Evolutionary conservation across 495 filamentous ascomycete genomes (phyloP).

Genomic region (Podospora pseudopauciseta): DNA sequence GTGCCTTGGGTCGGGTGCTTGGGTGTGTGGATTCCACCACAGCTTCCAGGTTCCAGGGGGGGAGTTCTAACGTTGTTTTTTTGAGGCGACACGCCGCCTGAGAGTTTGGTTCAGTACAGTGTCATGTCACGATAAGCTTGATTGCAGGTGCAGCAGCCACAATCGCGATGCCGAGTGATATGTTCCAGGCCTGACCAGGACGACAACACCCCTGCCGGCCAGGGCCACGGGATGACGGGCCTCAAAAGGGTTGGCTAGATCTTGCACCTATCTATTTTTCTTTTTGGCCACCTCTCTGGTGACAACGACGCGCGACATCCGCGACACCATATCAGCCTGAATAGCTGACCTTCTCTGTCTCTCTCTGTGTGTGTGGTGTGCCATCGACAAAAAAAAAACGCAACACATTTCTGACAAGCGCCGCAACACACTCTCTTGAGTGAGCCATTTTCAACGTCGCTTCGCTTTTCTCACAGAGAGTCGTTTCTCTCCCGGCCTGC

Average conservation of each 20-base stretch:
- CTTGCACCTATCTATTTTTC: neutral
- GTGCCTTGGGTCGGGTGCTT: neutral
- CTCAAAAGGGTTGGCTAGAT: conserved; percentile 11
- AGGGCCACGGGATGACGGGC: conserved; percentile 16
- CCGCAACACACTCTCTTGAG: neutral
- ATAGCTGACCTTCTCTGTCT: neutral
- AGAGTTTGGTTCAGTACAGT: neutral
- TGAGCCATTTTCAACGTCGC: neutral
- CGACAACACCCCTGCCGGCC: neutral
- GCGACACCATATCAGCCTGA: neutral
- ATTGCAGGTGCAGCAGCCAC: neutral
- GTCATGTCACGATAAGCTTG: neutral
- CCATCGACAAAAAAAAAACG: neutral
- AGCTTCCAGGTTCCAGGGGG: neutral
- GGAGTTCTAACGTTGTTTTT: neutral
- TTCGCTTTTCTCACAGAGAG: conserved; percentile 6
- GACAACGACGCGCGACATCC: neutral
- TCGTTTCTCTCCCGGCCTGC: conserved; percentile 13
- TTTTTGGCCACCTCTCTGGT: neutral
- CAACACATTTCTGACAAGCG: conserved; percentile 1
- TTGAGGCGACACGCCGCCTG: neutral
- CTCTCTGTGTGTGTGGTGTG: neutral
- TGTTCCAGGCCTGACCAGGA: neutral
- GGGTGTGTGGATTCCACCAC: neutral
- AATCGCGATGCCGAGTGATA: neutral